These are phyloP conservation scores for Andrographis paniculata DNA, from an alignment of 305 asterid species.

Conservation along the genomic window DNA sequence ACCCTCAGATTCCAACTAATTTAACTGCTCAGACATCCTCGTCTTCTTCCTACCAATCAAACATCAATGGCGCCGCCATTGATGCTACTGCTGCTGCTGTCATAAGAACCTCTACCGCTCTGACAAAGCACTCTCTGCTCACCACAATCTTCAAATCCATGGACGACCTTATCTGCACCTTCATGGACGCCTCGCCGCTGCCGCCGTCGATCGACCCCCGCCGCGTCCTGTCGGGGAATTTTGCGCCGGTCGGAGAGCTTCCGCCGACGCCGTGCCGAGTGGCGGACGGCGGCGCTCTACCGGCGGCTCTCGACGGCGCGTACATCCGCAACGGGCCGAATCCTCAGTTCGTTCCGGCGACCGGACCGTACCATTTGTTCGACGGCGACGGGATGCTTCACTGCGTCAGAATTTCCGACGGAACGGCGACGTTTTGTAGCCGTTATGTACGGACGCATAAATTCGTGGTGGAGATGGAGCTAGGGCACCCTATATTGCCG, in stretches of 20 bases:
- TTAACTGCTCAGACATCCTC: no score
- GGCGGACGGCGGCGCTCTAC: neutral
- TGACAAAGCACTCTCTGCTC: no score
- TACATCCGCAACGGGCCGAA: constrained; percentile 25
- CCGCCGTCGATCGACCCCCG: neutral
- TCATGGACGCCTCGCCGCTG: neutral
- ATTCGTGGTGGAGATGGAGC: constrained; percentile 30
- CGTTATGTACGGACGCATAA: constrained; percentile 54
- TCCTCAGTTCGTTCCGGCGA: constrained; percentile 53
- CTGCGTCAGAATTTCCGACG: constrained; percentile 30
- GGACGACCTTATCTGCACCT: neutral
- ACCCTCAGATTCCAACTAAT: no score
- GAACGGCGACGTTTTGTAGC: constrained; percentile 47
- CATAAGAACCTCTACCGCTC: no score
- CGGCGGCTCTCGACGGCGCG: neutral
- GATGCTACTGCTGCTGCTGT: no score
- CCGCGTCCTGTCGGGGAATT: neutral
- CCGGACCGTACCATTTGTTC: constrained; percentile 57
- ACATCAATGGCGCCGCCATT: no score
- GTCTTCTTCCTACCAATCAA: no score
- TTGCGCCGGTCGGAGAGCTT: neutral
- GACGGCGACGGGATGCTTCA: constrained; percentile 88
- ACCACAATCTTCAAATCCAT: neutral
- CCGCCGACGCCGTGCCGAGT: neutral
- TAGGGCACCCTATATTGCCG: constrained; percentile 34